phyloP scores from a whole-genome alignment of 2,329 filamentous ascomycete genomes.

The Pyrenophora graminea region DNA sequence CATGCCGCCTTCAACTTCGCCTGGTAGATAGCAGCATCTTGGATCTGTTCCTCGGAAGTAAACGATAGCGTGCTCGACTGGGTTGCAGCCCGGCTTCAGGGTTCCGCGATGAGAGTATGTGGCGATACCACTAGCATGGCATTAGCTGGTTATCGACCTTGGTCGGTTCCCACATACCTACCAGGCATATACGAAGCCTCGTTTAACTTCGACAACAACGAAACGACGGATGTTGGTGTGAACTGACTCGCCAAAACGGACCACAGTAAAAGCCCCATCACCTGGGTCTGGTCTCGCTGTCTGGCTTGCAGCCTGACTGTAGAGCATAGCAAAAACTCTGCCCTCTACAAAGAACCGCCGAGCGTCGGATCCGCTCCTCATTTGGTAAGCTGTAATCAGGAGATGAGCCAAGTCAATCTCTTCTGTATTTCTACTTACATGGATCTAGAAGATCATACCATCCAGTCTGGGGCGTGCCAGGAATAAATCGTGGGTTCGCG shows the following conservation, averaged over 20 bases:
- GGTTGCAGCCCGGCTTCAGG: conserved; percentile 43
- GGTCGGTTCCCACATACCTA: background rate
- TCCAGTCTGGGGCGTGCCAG: conserved; percentile 5
- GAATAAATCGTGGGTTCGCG: background rate
- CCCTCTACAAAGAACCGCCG: conserved; percentile 23
- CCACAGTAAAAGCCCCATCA: conserved; percentile 16
- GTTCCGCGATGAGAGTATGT: conserved; percentile 48
- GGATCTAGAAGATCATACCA: conserved; percentile 14
- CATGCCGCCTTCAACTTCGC: conserved; percentile 41
- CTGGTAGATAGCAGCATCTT: conserved; percentile 7
- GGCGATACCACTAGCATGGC: conserved; percentile 41
- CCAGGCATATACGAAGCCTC: conserved; percentile 32
- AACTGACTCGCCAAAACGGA: conserved; percentile 16
- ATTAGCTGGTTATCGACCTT: too few relatives aligned
- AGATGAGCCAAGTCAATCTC: background rate
- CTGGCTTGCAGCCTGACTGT: conserved; percentile 18
- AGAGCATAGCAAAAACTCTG: conserved; percentile 30
- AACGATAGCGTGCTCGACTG: conserved; percentile 47
- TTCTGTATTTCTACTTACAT: background rate
- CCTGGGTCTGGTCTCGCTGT: background rate
- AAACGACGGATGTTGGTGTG: conserved; percentile 36
- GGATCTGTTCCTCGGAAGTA: conserved; percentile 25
- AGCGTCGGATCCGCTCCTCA: conserved; percentile 22
- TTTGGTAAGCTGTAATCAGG: conserved; percentile 18
- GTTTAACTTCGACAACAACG: conserved; percentile 23